phyloP scores from a whole-genome alignment of 768 basidiomycete genomes.

The Termitomyces sp. region DNA sequence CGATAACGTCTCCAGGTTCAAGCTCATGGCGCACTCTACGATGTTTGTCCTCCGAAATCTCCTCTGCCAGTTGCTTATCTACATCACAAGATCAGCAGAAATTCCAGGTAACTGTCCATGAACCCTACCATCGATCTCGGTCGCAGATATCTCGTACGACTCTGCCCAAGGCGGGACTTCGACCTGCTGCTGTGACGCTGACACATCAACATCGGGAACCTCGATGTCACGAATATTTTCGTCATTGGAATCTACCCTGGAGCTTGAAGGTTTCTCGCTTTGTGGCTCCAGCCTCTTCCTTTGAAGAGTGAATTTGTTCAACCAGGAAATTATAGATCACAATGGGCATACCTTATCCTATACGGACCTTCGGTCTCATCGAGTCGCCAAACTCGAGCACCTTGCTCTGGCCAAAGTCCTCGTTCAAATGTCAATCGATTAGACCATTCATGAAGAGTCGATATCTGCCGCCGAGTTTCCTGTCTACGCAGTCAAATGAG shows the following conservation, averaged over 20 bases:
- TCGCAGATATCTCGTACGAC: constrained; percentile 62
- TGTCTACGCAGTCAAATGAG: constrained; percentile 40
- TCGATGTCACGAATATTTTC: constrained; percentile 47
- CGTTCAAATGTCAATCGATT: constrained; percentile 66
- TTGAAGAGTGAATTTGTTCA: not conserved
- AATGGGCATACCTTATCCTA: constrained; percentile 72
- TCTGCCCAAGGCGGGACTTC: constrained; percentile 77
- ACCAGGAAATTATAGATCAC: not conserved
- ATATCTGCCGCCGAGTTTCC: constrained; percentile 71
- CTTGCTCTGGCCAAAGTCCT: constrained; percentile 73
- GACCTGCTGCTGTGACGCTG: constrained; percentile 40
- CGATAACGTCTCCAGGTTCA: constrained; percentile 87
- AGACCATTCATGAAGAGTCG: constrained; percentile 57
- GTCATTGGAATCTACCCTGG: constrained; percentile 42
- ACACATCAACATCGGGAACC: constrained; percentile 46
- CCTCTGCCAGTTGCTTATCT: constrained; percentile 66
- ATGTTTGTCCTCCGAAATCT: constrained; percentile 85
- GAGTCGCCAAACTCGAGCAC: constrained; percentile 61
- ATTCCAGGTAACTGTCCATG: not conserved
- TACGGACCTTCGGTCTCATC: constrained; percentile 93
- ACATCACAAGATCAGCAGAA: not conserved
- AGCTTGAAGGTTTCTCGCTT: constrained; percentile 42
- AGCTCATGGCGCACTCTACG: constrained; percentile 82
- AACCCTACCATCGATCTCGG: constrained; percentile 54
- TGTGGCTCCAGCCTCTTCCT: constrained; percentile 80